Evolutionary conservation across 139 green algal species (phyloP).

Genomic region (Chlorella vulgaris): DNA sequence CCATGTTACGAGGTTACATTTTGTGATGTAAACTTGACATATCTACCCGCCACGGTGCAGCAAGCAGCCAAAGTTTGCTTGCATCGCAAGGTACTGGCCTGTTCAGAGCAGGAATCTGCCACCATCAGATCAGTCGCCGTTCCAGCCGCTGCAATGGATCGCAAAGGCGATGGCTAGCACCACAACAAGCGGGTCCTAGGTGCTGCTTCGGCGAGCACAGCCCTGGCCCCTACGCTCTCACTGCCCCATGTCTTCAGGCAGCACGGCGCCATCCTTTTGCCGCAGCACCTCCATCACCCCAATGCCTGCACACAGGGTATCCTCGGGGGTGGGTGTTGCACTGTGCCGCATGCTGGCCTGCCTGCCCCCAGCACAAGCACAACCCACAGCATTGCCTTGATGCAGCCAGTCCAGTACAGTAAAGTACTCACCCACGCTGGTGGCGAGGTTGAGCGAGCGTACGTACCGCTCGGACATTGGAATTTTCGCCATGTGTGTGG

Average conservation of each 20-base stretch:
- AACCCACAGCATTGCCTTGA: not conserved
- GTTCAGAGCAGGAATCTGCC: no score
- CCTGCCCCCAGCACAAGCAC: not conserved
- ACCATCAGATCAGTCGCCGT: no score
- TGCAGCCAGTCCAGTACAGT: not conserved
- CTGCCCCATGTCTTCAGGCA: constrained; percentile 29
- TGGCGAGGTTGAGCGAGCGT: constrained; percentile 85
- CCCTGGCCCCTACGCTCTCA: no score
- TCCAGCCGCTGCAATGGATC: no score
- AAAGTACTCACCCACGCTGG: constrained; percentile 56
- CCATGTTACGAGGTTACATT: no score
- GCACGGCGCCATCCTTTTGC: constrained; percentile 75
- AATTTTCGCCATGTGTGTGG: constrained; percentile 76
- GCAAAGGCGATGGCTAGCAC: no score
- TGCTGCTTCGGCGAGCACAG: no score
- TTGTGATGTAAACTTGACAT: no score
- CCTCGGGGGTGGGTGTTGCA: not conserved
- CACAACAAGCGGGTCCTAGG: not conserved
- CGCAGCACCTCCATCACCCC: constrained; percentile 89
- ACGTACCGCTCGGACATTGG: constrained; percentile 88
- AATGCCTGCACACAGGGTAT: constrained; percentile 50
- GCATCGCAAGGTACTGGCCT: no score
- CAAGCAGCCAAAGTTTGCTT: no score
- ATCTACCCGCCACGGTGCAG: no score
- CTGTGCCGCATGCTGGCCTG: not conserved